Evolutionary conservation across 1,284 basidiomycete species (phyloP), one percentile per base, ranked within the genome.

Genomic region (Puccinia coronata): DNA sequence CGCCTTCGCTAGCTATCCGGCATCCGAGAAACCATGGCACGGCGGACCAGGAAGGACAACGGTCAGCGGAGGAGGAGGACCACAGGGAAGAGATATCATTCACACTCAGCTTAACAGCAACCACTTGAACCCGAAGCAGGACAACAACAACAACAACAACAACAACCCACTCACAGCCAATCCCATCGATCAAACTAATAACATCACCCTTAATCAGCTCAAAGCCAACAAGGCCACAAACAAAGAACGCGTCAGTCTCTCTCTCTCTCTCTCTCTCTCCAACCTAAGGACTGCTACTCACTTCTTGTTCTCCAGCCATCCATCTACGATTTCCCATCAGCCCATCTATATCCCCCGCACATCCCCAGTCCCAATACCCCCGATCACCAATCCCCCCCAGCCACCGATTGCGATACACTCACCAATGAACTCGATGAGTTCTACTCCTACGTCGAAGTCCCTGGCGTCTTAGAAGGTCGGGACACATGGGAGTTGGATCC

Each of bases 371-470:
- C 61, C 25, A n/a, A 59, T 47, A 20, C 41, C 11, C 14, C 53
- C n/a, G 53, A 77, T 67, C 34, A 20, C n/a, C 36, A 71, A 8
- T n/a, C n/a, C n/a, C 36, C 23, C 41, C 3, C 49, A 53, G 39
- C 83, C 85, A 25, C 82, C 84, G 96, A 99, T 86, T 93, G 96
- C 84, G 95, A 98, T 87, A 93, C 92, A 23, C 91, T 98, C 63
- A 92, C 96, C 89, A 93, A 94, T 84, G 97, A 98, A 87, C 92
- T 99, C 67, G 93, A 98, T 83, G 97, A 99, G 87, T 98, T 99
- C 87, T 99, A 97, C 87, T 95, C 95, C 36, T 99, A 98, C 87
- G 92, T 96, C 81, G 96, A 99, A 88, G 94, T 95, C 89, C 91
- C 92, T 0, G 93, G 95, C 86, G 91, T 96, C 20, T 90, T 91